Conservation (phyloP, 805 yeast genomes). For the Metschnikowia peoriensis region DNA sequence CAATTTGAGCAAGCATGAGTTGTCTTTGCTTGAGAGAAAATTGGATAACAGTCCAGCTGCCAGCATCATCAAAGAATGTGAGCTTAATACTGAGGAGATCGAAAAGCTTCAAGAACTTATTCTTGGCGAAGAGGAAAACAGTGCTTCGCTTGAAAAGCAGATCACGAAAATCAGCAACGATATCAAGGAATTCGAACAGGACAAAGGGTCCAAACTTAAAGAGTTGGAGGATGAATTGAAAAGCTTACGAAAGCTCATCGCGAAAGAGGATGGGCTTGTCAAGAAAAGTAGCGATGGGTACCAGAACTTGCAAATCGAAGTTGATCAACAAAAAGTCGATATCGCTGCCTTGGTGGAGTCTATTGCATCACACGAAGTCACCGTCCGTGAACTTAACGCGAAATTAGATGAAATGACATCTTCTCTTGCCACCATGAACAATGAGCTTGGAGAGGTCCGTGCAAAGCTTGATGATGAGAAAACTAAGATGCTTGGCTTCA, state of each 20-base stretch:
- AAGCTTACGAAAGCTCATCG: constrained; percentile 32
- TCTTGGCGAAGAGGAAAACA: constrained; percentile 27
- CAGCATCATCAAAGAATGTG: constrained; percentile 50
- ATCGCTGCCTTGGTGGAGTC: constrained; percentile 44
- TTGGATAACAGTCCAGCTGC: constrained; percentile 57
- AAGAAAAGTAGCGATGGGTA: constrained; percentile 50
- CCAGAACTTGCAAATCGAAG: constrained; percentile 66
- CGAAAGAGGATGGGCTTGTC: constrained; percentile 39
- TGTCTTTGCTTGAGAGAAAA: constrained; percentile 53
- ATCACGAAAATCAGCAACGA: constrained; percentile 63
- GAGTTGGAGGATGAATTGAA: constrained; percentile 55
- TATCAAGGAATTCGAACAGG: constrained; percentile 72
- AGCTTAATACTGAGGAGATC: constrained; percentile 47
- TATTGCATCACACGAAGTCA: constrained; percentile 31
- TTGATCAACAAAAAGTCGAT: constrained; percentile 66
- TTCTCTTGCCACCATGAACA: constrained; percentile 26
- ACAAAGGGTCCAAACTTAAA: constrained; percentile 78
- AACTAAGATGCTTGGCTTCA: constrained; percentile 60
- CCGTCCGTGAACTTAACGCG: constrained; percentile 29
- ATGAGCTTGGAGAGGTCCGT: constrained; percentile 20
- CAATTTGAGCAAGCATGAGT: constrained; percentile 56
- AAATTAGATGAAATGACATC: constrained; percentile 14
- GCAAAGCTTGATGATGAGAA: constrained; percentile 52
- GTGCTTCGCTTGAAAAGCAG: constrained; percentile 38
- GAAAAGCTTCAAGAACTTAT: constrained; percentile 38